Base-by-base conservation (phyloP, 2,329 filamentous ascomycete genomes). In the Penicillium concentricum region DNA sequence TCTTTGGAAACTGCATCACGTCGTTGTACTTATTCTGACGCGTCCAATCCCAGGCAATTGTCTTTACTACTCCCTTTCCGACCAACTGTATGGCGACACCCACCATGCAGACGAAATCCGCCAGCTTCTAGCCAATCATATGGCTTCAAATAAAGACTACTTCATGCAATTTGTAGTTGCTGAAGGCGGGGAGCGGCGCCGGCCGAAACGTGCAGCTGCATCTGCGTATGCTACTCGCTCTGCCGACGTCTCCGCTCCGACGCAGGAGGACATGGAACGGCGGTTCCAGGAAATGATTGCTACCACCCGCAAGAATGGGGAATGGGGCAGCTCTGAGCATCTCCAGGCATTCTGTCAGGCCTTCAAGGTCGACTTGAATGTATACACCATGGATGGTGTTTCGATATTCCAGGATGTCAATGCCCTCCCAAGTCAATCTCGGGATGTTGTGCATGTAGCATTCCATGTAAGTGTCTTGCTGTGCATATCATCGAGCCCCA, bases 251-350 rank as follows among this genome's bases (percentile, higher is more conserved):
- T 59, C 63, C 9, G 59, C 73, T 50, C 72, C 74, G 26, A 81
- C 82, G 22, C 72, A 77, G 51, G 79, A 79, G 58, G 81, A 87
- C 61, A 79, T 84, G 54, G 78, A 85, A 66, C 79, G 81, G 65
- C 81, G 85, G 65, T 81, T 87, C 64, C 79, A 79, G 67, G 78
- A 78, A 34, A 84, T 87, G 69, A 76, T 89, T 13, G 73, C 79
- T 59, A 76, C 79, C 54, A 88, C 89, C 80, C 81, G 83, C 30
- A 80, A 81, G 65, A 78, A 80, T 30, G 83, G 84, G 50, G 82
- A 82, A 38, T 89, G 83, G 73, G 87, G 85, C 26, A 86, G 87
- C 67, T 86, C 88, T 57, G 81, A 87, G 75, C 86, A 89, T 72
- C 82, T 90, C 43, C 80, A 81, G 32, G 87, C 87, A 6, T 89